Conservation (phyloP, 2,329 filamentous ascomycete species). For the Aspergillus alliaceus region DNA sequence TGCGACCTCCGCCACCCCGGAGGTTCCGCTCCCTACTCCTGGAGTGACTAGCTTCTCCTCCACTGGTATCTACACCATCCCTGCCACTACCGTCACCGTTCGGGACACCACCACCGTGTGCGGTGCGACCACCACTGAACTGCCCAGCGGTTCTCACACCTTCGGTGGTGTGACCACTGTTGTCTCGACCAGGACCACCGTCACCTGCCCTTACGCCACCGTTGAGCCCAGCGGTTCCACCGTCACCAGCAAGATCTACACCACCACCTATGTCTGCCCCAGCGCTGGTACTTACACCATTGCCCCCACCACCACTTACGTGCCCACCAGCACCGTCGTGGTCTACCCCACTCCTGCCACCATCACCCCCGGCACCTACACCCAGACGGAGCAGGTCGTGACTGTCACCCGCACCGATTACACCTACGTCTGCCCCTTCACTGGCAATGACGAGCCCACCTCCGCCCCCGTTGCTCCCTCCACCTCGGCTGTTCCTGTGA, state of each 20-base stretch:
- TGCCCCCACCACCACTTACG: conserved; percentile 64
- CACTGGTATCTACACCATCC: conserved; percentile 73
- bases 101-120: conserved; percentile 67
- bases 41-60: conserved; percentile 58
- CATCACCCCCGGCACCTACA: conserved; percentile 71
- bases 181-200: conserved; percentile 64
- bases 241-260: conserved; percentile 66
- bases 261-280: conserved; percentile 73
- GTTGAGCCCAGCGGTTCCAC: conserved; percentile 58
- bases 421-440: conserved; percentile 71
- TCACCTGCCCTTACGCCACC: conserved; percentile 69
- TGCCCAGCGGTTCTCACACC: conserved; percentile 66
- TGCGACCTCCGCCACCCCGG: conserved; percentile 14
- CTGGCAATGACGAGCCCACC: conserved; percentile 39
- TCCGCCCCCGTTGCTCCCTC: conserved; percentile 27
- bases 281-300: conserved; percentile 74
- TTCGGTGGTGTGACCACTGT: conserved; percentile 72
- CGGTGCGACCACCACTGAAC: conserved; percentile 60
- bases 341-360: conserved; percentile 66
- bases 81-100: conserved; percentile 69
- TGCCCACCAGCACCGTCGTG: conserved; percentile 52
- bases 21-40: conserved; percentile 46
- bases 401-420: conserved; percentile 69
- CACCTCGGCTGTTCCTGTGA: conserved; percentile 18
- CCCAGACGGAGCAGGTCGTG: conserved; percentile 63